phyloP scores from a whole-genome alignment of 768 basidiomycete genomes.

The Boletus tomentosulus region DNA sequence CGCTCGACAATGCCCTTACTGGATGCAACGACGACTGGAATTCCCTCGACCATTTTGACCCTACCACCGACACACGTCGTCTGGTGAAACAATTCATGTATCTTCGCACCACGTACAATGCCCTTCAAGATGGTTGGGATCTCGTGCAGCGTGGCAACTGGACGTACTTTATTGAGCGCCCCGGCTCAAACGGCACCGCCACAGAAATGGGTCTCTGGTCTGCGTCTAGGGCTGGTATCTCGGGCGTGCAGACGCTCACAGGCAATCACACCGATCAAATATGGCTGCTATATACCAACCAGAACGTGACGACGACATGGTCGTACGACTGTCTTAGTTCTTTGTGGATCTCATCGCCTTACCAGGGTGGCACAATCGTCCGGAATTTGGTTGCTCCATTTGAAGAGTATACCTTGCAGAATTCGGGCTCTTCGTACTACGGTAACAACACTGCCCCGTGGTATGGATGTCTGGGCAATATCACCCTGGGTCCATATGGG shows the following conservation, averaged over 20 bases:
- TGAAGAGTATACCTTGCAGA: conserved; percentile 66
- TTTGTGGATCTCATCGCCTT: conserved; percentile 82
- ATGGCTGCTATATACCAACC: conserved; percentile 85
- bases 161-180: conserved; percentile 73
- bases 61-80: conserved; percentile 73
- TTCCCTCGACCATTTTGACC: conserved; percentile 91
- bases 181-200: conserved; percentile 75
- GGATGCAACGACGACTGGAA: conserved; percentile 93
- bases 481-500: conserved; percentile 70
- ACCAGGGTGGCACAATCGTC: conserved; percentile 52
- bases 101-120: conserved; percentile 62
- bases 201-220: conserved; percentile 92
- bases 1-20: conserved; percentile 68
- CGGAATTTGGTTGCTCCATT: conserved; percentile 81
- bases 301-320: conserved; percentile 70
- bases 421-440: conserved; percentile 63
- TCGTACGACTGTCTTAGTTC: conserved; percentile 51
- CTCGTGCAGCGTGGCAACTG: conserved; percentile 83
- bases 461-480: conserved; percentile 64
- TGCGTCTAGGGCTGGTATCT: conserved; percentile 61
- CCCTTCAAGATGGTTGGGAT: conserved; percentile 83
- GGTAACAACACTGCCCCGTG: conserved; percentile 56
- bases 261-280: conserved; percentile 63
- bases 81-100: conserved; percentile 69
- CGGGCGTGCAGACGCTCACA: conserved; percentile 53